Base-by-base conservation (phyloP, 2,329 filamentous ascomycete species). In the Stylonectria norvegica region DNA sequence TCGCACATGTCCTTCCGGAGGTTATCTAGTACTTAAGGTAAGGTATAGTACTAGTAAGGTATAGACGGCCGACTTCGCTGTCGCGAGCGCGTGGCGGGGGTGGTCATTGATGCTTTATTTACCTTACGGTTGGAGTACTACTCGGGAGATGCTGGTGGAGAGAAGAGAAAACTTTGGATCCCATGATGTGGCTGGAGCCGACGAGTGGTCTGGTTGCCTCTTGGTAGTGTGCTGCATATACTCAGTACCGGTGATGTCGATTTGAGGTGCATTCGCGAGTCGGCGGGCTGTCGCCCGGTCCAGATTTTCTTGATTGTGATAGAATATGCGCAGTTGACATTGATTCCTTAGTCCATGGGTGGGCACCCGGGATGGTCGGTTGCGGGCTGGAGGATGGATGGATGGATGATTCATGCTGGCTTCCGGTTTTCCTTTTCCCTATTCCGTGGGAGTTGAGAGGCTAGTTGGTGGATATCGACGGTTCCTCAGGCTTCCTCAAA, bases 251-350 rank as follows among this genome's bases (percentile, higher is more conserved):
- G 16, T 38, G 25, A 34, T 31, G 19, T 18, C 28, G 32, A 17
- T 22, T 19, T 31, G 33, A 18, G n/a, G n/a, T 25, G 38, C 14
- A 40, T 35, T 12, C 7, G 29, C 33, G 17, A 22, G 20, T 36
- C 23, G 34, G 34, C 7, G 22, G 22, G 7, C 22, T 25, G 7
- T 25, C 22, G n/a, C n/a, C n/a, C n/a, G n/a, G n/a, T n/a, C n/a
- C n/a, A n/a, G n/a, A n/a, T 25, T 7, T 38, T 38, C 38, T 34
- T 23, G 37, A 38, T 34, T 23, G 42, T 35, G 34, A 37, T 27
- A 29, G 41, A 41, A 44, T 40, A 16, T 40, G 42, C 42, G 38
- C 38, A 44, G 37, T 41, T 38, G 17, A 44, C 29, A 30, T 27
- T 34, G 32, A 25, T 44, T 25, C 22, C 7, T 22, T 36, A 33